Evolutionary conservation across 176 grass and related monocot genomes (phyloP), one percentile per base, ranked within the genome.

Genomic region (Oryza rufipogon): DNA sequence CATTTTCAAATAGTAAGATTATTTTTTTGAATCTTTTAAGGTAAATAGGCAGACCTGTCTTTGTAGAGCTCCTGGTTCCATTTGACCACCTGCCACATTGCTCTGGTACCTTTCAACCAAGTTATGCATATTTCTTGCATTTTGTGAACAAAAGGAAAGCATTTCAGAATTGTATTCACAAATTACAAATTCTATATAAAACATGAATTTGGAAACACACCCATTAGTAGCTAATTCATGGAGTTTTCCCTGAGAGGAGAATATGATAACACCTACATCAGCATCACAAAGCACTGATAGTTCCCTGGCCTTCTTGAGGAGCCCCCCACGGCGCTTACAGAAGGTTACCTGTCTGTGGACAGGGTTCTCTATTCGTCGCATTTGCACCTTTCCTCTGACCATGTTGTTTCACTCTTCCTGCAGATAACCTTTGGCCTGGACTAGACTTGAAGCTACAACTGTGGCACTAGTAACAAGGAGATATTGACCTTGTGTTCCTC

Each of bases 261-360:
- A 86, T 65, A 92, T 83, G 63, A 89, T 92, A 38, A 89, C 65
- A 49, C 86, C 83, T 25, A 83, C 58, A 70, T 92, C 90, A 68
- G 79, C 86, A 52, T 73, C 68, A 11, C 90, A 91, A 36, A 88
- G 73, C 28, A 89, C 83, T 7, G 90, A 89, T 19, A 89, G 80
- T 85, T 92, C 86, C 54, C 47, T 88, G 66, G 90, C 83, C 75
- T 92, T 89, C 70, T 89, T 92, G 70, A 89, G 79, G 41, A 92
- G 64, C n/a, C 86, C 86, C 17, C 78, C 64, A 9, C 19, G 49
- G 15, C 83, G 69, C 80, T 92, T 92, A 64, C 79, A 83, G 86
- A 89, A 89, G 41, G 90, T 89, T 85, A 89, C 90, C 83, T 47
- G 75, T 66, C 86, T 77, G 39, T 86, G 86, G 49, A 79, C 79